Conservation (phyloP, 75 land plant species). For the Isoetes taiwanensis region DNA sequence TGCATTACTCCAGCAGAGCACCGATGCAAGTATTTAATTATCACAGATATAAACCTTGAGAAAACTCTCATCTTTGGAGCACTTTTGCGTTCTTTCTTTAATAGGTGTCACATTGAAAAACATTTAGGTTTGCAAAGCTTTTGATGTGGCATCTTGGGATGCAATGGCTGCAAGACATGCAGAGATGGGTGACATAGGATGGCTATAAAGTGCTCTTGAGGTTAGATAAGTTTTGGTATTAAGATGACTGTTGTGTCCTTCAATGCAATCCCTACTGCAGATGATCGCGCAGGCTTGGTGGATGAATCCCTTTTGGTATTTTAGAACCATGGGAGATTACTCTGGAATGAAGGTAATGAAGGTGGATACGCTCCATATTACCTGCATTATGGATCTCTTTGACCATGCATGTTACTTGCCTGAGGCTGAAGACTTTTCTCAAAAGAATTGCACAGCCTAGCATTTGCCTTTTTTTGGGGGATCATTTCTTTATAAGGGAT, state of each 20-base stretch:
- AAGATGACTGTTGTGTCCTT: slow-evolving; percentile 17
- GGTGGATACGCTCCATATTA: slow-evolving; percentile 32
- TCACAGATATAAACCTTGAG: no score
- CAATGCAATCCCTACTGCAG: slow-evolving; percentile 27
- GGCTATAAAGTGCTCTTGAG: not conserved
- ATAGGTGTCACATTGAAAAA: no score
- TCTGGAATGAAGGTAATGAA: no score
- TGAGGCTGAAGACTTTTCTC: slow-evolving; percentile 32
- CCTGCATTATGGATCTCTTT: slow-evolving; percentile 40
- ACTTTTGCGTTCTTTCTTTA: no score
- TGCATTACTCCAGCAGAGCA: no score
- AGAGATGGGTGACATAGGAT: not conserved
- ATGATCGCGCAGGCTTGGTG: slow-evolving; percentile 36
- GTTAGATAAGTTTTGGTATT: not conserved
- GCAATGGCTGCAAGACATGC: not conserved
- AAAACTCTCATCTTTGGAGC: no score
- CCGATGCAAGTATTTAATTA: no score
- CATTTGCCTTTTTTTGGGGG: slow-evolving; percentile 12
- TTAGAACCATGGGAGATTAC: slow-evolving; percentile 17
- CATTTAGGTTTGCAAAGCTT: not conserved
- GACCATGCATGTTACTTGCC: slow-evolving; percentile 33
- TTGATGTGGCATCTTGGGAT: not conserved
- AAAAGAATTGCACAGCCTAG: slow-evolving; percentile 21
- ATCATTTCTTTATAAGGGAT: no score
- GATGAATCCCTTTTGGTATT: slow-evolving; percentile 18